These are phyloP conservation scores for Carex scoparia DNA, from an alignment of 176 grass and related monocot genomes.

Conservation along the genomic window DNA sequence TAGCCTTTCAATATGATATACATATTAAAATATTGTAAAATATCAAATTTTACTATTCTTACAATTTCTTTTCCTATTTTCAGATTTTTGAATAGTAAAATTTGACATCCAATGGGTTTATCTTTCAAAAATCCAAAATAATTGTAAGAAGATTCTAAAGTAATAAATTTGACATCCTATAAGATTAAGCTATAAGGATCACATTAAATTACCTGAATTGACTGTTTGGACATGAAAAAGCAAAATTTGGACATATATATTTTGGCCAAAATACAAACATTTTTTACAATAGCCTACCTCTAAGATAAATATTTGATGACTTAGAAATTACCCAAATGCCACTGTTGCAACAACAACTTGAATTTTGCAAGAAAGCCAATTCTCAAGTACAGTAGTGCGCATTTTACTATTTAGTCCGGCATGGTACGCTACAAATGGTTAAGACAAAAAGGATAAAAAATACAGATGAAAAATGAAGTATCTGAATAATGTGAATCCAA, in stretches of 20 bases:
- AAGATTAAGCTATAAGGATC: background rate
- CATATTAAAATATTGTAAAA: background rate
- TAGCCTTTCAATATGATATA: background rate
- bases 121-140: background rate
- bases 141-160: background rate
- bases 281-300: background rate
- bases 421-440: slow-evolving; percentile 71
- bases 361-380: slow-evolving; percentile 90
- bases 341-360: slow-evolving; percentile 96
- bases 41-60: background rate
- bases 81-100: background rate
- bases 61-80: background rate
- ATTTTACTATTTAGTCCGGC: slow-evolving; percentile 76
- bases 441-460: background rate
- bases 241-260: background rate
- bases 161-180: background rate
- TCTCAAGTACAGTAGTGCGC: slow-evolving; percentile 68
- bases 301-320: slow-evolving; percentile 10
- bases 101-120: background rate
- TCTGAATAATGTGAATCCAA: slow-evolving; percentile 19
- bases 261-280: background rate
- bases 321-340: slow-evolving; percentile 79
- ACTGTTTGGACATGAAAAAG: background rate
- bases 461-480: slow-evolving; percentile 12
- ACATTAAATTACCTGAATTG: background rate